A percentile compares a stretch with the other conserved stretches of the same genome.
These are phyloP conservation scores for Trifolium dubium DNA, from an alignment of 306 rosid genomes.

Conservation along the genomic window DNA sequence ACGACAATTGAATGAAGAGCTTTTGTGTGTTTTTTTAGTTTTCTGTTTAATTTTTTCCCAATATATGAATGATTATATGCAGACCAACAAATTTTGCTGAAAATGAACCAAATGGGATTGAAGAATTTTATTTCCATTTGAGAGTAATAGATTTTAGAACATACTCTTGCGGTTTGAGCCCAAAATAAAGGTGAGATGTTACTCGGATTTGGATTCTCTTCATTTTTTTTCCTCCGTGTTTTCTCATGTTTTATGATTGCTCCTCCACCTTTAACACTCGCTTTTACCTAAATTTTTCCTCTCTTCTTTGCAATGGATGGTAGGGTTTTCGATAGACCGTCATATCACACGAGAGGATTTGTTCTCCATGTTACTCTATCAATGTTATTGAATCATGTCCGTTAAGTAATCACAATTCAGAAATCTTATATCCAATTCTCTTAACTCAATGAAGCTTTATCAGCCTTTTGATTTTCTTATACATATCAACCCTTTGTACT, in stretches of 20 bases:
- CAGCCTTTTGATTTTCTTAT: too few species aligned
- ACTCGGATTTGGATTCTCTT: neutral
- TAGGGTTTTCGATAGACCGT: neutral
- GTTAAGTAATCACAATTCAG: too few species aligned
- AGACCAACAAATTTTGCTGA: neutral
- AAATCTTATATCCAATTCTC: too few species aligned
- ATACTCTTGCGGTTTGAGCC: neutral
- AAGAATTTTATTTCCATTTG: neutral
- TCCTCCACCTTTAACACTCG: neutral
- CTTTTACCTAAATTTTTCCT: neutral
- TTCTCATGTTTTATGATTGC: neutral
- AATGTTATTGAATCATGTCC: too few species aligned
- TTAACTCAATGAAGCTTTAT: too few species aligned
- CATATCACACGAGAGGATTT: neutral
- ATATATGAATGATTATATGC: constrained; percentile 19
- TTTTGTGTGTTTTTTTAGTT: neutral
- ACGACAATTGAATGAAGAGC: constrained; percentile 30
- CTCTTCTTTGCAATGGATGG: neutral
- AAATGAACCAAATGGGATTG: neutral
- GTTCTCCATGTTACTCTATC: neutral
- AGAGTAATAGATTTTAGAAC: neutral
- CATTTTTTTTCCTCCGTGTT: neutral
- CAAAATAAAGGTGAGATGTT: neutral
- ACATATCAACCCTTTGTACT: too few species aligned
- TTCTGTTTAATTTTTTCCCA: neutral